phyloP scores from a whole-genome alignment of 495 filamentous ascomycete genomes.

The Lepraria neglecta region DNA sequence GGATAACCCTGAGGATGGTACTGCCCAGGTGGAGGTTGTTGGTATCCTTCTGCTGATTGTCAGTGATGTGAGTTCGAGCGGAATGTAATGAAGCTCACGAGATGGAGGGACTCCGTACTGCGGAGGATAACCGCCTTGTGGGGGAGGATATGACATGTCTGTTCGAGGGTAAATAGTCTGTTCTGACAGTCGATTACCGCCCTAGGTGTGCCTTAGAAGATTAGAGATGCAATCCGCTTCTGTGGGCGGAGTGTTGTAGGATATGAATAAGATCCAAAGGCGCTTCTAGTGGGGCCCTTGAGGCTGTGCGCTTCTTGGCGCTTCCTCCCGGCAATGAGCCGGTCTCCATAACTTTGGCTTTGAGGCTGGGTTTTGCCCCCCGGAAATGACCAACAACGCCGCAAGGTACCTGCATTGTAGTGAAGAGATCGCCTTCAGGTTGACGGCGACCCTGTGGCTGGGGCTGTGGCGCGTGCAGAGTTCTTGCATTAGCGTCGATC shows the following conservation, averaged over 20 bases:
- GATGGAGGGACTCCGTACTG: slow-evolving; percentile 16
- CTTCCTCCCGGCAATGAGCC: too few relatives aligned
- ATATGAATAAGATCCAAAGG: neutral
- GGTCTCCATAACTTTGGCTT: too few relatives aligned
- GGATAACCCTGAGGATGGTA: slow-evolving; percentile 19
- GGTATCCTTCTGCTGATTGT: slow-evolving; percentile 19
- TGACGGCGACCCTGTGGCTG: slow-evolving; percentile 10
- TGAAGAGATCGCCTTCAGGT: too few relatives aligned
- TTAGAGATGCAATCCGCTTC: neutral
- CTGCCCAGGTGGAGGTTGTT: slow-evolving; percentile 26
- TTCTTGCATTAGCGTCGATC: slow-evolving; percentile 16
- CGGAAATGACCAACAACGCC: too few relatives aligned
- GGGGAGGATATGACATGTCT: slow-evolving; percentile 15
- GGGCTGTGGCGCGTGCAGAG: neutral
- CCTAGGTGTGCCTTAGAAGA: neutral
- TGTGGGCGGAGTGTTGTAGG: neutral
- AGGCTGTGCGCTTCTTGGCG: slow-evolving; percentile 10
- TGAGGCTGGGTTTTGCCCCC: too few relatives aligned
- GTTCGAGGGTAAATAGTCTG: neutral
- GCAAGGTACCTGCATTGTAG: too few relatives aligned
- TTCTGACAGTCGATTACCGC: neutral
- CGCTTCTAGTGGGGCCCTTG: neutral
- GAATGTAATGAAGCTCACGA: slow-evolving; percentile 8
- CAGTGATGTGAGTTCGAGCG: neutral
- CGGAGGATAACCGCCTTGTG: slow-evolving; percentile 12